A percentile compares a stretch with the other conserved stretches of the same genome.
Conservation (phyloP, 2,329 filamentous ascomycete species). For the Fusarium gaditjirri region DNA sequence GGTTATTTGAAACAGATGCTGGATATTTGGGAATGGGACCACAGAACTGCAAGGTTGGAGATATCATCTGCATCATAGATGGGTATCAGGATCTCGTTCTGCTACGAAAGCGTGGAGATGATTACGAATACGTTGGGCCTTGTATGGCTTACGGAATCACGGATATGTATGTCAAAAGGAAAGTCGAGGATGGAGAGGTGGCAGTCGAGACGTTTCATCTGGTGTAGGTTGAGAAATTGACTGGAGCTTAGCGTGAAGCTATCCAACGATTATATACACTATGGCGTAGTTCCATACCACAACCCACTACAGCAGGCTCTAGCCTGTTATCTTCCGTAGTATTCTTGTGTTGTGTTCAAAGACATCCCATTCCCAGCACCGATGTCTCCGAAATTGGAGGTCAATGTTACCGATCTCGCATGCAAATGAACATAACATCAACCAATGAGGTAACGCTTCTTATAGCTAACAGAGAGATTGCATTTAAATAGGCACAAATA, state of each 20-base stretch:
- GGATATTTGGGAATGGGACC: not conserved
- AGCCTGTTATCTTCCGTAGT: not conserved
- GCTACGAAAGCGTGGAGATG: not conserved
- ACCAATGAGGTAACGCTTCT: too few relatives aligned
- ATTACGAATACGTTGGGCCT: not conserved
- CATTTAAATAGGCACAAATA: too few relatives aligned
- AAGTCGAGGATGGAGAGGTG: not conserved
- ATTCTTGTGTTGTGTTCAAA: too few relatives aligned
- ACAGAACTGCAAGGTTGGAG: not conserved
- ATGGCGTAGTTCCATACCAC: rapidly evolving
- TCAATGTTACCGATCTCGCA: too few relatives aligned
- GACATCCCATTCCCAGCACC: too few relatives aligned
- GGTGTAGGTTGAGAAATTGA: not conserved
- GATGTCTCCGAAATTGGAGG: too few relatives aligned
- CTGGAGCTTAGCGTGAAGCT: rapidly evolving
- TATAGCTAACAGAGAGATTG: too few relatives aligned
- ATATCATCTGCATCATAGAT: not conserved
- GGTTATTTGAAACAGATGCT: not conserved
- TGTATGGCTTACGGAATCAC: not conserved
- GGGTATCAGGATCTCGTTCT: not conserved
- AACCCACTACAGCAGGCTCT: not conserved
- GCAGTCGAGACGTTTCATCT: not conserved
- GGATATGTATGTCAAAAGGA: not conserved
- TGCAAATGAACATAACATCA: too few relatives aligned
- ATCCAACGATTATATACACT: rapidly evolving